These are phyloP conservation scores for Quercus parvula DNA, from an alignment of 306 rosid genomes.

Conservation along the genomic window DNA sequence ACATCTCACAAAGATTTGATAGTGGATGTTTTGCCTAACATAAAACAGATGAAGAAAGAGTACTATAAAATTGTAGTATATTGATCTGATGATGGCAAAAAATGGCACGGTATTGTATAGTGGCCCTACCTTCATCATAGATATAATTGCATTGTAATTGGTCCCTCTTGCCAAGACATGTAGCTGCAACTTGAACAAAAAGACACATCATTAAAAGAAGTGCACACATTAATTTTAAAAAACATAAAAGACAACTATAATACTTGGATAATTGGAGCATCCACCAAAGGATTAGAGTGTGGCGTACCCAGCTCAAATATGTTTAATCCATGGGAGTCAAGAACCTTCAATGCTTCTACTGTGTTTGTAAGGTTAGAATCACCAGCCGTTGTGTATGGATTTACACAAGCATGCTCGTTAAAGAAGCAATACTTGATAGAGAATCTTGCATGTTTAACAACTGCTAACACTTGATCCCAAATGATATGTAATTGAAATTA, in stretches of 20 bases:
- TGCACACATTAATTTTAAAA: too few species aligned
- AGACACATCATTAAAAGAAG: slow-evolving; percentile 22
- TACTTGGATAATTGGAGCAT: slow-evolving; percentile 98
- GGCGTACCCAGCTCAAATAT: slow-evolving; percentile 88
- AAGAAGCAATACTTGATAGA: slow-evolving; percentile 14
- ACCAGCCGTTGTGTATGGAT: slow-evolving; percentile 84
- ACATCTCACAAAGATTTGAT: too few species aligned
- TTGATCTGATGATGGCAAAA: too few species aligned
- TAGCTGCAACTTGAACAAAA: slow-evolving; percentile 74
- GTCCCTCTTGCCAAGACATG: slow-evolving; percentile 77
- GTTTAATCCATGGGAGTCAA: slow-evolving; percentile 78
- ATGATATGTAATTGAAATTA: not conserved
- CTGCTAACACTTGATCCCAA: not conserved
- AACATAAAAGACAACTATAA: slow-evolving; percentile 1
- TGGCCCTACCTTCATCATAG: slow-evolving; percentile 78
- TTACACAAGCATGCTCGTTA: slow-evolving; percentile 22
- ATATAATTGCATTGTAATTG: slow-evolving; percentile 52
- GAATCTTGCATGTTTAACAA: not conserved
- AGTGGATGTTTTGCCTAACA: too few species aligned
- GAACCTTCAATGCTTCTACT: slow-evolving; percentile 81
- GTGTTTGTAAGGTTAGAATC: slow-evolving; percentile 93
- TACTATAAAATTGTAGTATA: too few species aligned
- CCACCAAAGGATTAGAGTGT: slow-evolving; percentile 90
- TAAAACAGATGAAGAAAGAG: too few species aligned
- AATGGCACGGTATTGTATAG: slow-evolving; percentile 14